Evolutionary conservation across 164 flowering plant genomes (phyloP).

Genomic region (Magnolia changhungtana): DNA sequence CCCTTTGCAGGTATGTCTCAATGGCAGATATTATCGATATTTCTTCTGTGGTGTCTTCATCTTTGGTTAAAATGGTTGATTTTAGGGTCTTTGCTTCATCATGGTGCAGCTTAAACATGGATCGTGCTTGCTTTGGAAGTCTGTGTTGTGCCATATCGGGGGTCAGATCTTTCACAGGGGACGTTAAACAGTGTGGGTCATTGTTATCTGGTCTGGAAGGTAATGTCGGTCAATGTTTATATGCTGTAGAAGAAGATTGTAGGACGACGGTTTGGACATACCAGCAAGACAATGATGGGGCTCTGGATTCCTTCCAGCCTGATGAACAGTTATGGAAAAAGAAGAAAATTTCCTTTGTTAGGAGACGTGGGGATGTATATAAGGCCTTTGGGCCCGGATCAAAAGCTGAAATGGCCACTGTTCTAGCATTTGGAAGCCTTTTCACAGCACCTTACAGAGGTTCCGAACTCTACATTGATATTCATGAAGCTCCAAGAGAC

Average conservation of each 20-base stretch:
- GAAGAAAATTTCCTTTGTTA: conserved; percentile 58
- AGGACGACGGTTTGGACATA: conserved; percentile 89
- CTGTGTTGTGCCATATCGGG: conserved; percentile 20
- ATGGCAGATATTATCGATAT: conserved; percentile 77
- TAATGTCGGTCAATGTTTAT: conserved; percentile 50
- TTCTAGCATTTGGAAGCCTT: conserved; percentile 87
- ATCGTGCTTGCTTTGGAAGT: conserved; percentile 34
- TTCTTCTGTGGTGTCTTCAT: conserved; percentile 47
- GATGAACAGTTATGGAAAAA: conserved; percentile 69
- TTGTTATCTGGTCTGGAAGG: conserved; percentile 55
- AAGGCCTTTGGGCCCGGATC: conserved; percentile 75
- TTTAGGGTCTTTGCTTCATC: conserved; percentile 59
- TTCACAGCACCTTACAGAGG: conserved; percentile 79
- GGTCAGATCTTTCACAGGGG: conserved; percentile 28
- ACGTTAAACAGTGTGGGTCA: conserved; percentile 65
- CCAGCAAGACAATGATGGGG: conserved; percentile 42
- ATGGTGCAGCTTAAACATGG: conserved; percentile 54
- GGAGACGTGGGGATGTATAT: conserved; percentile 67
- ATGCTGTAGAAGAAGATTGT: conserved; percentile 78
- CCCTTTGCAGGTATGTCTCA: conserved; percentile 72
- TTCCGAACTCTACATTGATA: conserved; percentile 77
- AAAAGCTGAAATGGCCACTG: conserved; percentile 52
- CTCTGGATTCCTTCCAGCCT: conserved; percentile 77
- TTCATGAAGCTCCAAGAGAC: conserved; percentile 56
- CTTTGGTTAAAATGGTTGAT: conserved; percentile 52